Conservation (phyloP, 495 filamentous ascomycete species). For the Barbatosphaeria neglecta region DNA sequence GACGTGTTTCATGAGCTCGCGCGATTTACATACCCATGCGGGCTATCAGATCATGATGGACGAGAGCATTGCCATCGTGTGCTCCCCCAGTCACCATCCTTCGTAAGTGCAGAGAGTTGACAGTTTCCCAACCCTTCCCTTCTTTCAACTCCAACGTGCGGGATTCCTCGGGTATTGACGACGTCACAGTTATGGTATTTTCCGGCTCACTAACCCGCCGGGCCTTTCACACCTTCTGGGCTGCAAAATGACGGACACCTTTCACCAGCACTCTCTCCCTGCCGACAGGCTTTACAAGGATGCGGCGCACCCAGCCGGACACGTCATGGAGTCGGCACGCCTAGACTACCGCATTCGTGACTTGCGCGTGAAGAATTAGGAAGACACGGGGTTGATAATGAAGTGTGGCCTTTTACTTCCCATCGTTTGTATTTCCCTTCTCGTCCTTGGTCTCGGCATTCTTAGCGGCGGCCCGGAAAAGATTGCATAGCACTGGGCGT, state of each 20-base stretch:
- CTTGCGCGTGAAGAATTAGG: conserved; percentile 40
- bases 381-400: neutral
- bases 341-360: conserved; percentile 72
- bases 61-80: conserved; percentile 94
- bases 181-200: conserved; percentile 67
- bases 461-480: no score
- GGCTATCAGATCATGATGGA: conserved; percentile 91
- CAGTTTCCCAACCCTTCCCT: neutral
- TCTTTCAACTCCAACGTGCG: neutral
- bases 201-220: conserved; percentile 85
- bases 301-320: conserved; percentile 62
- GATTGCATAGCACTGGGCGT: no score
- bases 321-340: conserved; percentile 69
- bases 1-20: conserved; percentile 93
- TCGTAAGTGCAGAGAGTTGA: conserved; percentile 47
- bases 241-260: conserved; percentile 64
- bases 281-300: conserved; percentile 66
- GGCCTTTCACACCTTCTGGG: conserved; percentile 68
- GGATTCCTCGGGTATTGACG: no score
- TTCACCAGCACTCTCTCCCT: conserved; percentile 52
- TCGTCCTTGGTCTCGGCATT: no score
- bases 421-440: neutral
- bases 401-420: neutral
- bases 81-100: conserved; percentile 69
- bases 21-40: conserved; percentile 84